Percentiles rank a stretch among this genome's conserved stretches.
Conservation (phyloP, 2,329 filamentous ascomycete genomes). For the Penicillium sp. region DNA sequence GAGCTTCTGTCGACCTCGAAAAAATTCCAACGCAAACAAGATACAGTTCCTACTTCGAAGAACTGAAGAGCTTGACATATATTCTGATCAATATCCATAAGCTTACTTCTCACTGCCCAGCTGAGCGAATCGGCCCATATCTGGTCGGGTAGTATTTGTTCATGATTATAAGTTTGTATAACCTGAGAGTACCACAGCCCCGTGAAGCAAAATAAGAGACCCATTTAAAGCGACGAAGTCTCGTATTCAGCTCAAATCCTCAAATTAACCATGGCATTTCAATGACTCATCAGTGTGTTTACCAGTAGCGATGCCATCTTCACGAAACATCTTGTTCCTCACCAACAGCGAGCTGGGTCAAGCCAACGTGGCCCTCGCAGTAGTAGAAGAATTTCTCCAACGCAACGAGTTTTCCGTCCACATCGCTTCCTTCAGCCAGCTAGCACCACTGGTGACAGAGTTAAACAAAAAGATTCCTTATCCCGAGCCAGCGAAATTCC, state of each 20-base stretch:
- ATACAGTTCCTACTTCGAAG: too few relatives aligned
- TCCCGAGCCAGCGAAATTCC: slow-evolving; percentile 26
- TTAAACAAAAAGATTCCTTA: slow-evolving; percentile 17
- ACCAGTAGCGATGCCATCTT: not conserved
- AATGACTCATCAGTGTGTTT: too few relatives aligned
- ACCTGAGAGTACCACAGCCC: not conserved
- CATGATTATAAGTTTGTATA: not conserved
- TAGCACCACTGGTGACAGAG: slow-evolving; percentile 35
- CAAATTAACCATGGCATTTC: not conserved
- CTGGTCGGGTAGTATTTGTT: not conserved
- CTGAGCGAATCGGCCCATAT: not conserved
- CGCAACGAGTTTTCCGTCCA: slow-evolving; percentile 44
- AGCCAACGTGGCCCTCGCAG: slow-evolving; percentile 49
- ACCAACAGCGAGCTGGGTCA: slow-evolving; percentile 50
- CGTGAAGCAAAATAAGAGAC: not conserved
- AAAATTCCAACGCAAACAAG: too few relatives aligned
- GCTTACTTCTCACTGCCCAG: not conserved
- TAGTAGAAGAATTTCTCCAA: slow-evolving; percentile 41
- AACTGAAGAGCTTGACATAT: too few relatives aligned
- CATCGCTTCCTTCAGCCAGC: slow-evolving; percentile 44
- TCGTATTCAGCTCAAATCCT: too few relatives aligned
- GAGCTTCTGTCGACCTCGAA: too few relatives aligned
- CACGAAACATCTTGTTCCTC: slow-evolving; percentile 40
- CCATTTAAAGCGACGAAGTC: not conserved
- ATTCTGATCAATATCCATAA: not conserved